Conservation (phyloP, 1,284 basidiomycete species). For the Bothia castanella region DNA sequence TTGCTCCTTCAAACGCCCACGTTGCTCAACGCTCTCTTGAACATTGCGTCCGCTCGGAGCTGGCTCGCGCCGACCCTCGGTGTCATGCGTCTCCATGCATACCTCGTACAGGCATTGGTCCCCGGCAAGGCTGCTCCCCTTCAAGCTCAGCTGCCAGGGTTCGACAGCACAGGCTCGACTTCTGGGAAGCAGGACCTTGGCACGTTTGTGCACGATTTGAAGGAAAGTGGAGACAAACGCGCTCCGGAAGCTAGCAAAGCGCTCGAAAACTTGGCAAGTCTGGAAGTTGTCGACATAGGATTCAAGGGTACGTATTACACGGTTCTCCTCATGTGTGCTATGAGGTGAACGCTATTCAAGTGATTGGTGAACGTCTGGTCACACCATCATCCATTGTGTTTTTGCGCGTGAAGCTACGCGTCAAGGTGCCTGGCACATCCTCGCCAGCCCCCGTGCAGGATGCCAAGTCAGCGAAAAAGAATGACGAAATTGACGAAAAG, state of each 20-base stretch:
- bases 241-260: constrained; percentile 61
- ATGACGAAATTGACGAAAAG: constrained; percentile 57
- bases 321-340: background rate
- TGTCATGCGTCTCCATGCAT: constrained; percentile 81
- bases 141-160: constrained; percentile 71
- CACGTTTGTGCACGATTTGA: constrained; percentile 19
- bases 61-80: constrained; percentile 85
- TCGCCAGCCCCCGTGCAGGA: constrained; percentile 30
- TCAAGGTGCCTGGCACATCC: constrained; percentile 45
- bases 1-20: constrained; percentile 68
- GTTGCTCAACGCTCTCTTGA: constrained; percentile 80
- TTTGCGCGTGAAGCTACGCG: constrained; percentile 78
- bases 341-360: constrained; percentile 38
- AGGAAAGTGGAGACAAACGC: constrained; percentile 20
- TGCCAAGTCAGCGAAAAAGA: constrained; percentile 50
- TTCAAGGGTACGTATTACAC: constrained; percentile 71
- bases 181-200: constrained; percentile 21
- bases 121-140: constrained; percentile 46
- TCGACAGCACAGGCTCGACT: constrained; percentile 48
- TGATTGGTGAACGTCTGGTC: constrained; percentile 86
- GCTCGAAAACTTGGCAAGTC: constrained; percentile 69
- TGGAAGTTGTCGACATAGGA: constrained; percentile 80
- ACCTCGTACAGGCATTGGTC: constrained; percentile 82
- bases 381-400: constrained; percentile 89
- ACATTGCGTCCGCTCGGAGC: constrained; percentile 82